A percentile compares a stretch with the other conserved stretches of the same genome.
Conservation (phyloP, 257 asterid species). For the Solanum microdontum region DNA sequence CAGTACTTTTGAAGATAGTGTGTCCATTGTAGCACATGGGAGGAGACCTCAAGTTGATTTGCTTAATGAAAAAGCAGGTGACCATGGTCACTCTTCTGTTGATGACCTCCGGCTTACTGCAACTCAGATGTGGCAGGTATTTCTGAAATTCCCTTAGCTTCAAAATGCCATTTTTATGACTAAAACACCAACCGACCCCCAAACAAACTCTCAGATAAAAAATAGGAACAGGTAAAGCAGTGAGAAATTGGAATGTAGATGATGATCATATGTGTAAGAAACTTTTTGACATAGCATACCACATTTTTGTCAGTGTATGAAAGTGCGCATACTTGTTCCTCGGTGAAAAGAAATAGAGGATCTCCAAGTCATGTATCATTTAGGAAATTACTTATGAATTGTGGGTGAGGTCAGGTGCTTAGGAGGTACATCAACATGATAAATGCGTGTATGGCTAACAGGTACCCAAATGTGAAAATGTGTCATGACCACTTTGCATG, state of each 20-base stretch:
- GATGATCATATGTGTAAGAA: not conserved
- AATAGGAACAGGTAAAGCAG: not conserved
- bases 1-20: constrained; percentile 14
- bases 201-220: not conserved
- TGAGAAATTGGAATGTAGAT: not conserved
- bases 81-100: constrained; percentile 22
- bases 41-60: constrained; percentile 5
- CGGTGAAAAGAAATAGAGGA: not conserved
- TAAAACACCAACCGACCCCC: not conserved
- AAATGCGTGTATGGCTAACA: not conserved
- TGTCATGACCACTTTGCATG: not conserved
- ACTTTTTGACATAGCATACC: not conserved
- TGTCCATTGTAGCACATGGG: constrained; percentile 18
- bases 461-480: not conserved
- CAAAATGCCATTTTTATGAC: constrained; percentile 14
- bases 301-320: not conserved
- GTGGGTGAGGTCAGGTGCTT: not conserved
- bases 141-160: not conserved
- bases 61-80: constrained; percentile 22
- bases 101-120: constrained; percentile 26
- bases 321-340: not conserved
- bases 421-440: not conserved
- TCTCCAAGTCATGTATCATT: not conserved
- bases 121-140: constrained; percentile 45
- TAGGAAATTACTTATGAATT: not conserved